Evolutionary conservation across 1,284 basidiomycete species (phyloP).

Genomic region (Dichomitus squalens): DNA sequence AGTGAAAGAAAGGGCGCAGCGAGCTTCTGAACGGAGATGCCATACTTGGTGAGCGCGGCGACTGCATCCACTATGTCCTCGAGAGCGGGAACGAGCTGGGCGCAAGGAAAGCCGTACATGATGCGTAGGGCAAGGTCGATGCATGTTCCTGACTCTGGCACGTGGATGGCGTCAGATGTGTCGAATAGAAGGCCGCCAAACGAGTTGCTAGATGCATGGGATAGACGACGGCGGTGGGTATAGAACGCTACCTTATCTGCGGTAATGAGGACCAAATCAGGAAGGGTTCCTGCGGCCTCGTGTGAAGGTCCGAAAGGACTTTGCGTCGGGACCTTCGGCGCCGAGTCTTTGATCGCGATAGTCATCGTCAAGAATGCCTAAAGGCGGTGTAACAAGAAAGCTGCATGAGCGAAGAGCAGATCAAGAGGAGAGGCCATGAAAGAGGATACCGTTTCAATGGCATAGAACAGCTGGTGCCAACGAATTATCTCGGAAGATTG

Average conservation of each 20-base stretch:
- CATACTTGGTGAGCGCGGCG: constrained; percentile 31
- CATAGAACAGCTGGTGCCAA: no score
- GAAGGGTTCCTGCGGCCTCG: no score
- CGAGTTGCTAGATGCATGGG: constrained; percentile 32
- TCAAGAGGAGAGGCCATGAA: no score
- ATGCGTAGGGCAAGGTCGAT: constrained; percentile 36
- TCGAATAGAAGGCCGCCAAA: constrained; percentile 26
- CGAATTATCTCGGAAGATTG: no score
- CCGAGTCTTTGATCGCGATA: no score
- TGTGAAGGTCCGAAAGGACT: no score
- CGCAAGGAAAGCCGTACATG: constrained; percentile 34
- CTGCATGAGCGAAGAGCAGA: no score
- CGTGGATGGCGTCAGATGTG: background rate
- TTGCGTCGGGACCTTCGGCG: no score
- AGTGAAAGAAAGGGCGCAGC: constrained; percentile 26
- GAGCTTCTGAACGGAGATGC: constrained; percentile 21
- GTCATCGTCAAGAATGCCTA: no score
- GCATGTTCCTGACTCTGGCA: background rate
- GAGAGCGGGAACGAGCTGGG: constrained; percentile 27
- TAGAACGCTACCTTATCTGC: constrained; percentile 64
- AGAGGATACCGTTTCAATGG: no score
- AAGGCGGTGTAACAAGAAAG: no score
- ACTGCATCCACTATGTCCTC: constrained; percentile 28
- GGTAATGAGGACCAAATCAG: no score
- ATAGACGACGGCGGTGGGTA: constrained; percentile 31